Base-by-base conservation (phyloP, 1,139 yeast species). In the Maudiozyma humilis region DNA sequence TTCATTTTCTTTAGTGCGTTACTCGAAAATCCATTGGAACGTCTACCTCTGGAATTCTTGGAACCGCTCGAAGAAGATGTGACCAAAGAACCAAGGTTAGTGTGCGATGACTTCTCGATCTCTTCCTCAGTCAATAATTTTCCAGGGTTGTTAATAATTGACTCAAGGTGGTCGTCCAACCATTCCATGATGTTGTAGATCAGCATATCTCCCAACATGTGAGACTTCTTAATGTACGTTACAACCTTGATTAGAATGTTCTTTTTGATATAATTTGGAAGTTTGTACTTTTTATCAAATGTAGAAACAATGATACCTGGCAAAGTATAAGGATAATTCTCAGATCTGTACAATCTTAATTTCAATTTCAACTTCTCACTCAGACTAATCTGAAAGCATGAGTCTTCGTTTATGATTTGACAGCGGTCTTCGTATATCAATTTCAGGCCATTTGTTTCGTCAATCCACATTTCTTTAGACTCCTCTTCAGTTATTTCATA, bases 181-280 rank as follows among this genome's bases (percentile, higher is more conserved):
- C 93, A 88, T 49, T 86, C 94, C 41, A 78, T 66, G 13, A 87
- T 69, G 4, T 78, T 66, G 57, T 69, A 82, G 1, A 88, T 60
- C 67, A 82, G 75, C 53, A 83, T 78, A 51, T 79, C 85, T 1
- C 96, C 96, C 2, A 79, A 41, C 12, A 78, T 62, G 14, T 69
- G 67, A 27, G 60, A 60, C 6, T 57, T 60, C 5, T 66, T 64
- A 0, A 81, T 56, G 47, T 72, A 69, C 3, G 63, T 57, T 10
- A 73, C 57, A 29, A 79, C 59, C 34, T 72, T 73, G 20, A 74
- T 67, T 1, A 83, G 59, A 2, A 83, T 72, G 10, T 88, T 79
- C 16, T 82, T 60, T 50, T 84, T 82, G 47, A 87, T 78, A 57
- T 87, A 89, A 53, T 76, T 82, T 7, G 96, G 93, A 32, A 85